phyloP scores from a whole-genome alignment of 2,329 filamentous ascomycete genomes.

The Pseudogymnoascus verrucosus region DNA sequence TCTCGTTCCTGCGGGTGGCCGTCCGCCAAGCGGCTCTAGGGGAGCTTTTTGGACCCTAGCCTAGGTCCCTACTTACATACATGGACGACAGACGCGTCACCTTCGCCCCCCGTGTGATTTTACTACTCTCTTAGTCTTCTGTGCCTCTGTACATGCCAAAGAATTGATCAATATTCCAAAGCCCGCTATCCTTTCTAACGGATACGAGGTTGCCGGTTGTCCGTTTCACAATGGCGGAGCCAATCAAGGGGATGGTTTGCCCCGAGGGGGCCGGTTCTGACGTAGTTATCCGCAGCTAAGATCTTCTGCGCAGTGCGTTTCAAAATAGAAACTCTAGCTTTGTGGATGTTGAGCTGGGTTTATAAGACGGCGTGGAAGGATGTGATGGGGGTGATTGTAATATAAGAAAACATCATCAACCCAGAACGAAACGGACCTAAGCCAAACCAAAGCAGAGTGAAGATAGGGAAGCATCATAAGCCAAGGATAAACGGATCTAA shows the following conservation, averaged over 20 bases:
- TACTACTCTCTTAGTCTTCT: neutral
- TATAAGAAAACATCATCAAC: neutral
- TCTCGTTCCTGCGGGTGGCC: neutral
- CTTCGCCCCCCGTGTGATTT: neutral
- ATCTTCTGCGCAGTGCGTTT: neutral
- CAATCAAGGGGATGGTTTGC: neutral
- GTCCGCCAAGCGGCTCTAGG: neutral
- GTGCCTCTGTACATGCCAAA: neutral
- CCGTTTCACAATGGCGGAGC: slow-evolving; percentile 1
- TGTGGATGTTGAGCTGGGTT: too few species aligned
- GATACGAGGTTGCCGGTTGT: slow-evolving; percentile 1
- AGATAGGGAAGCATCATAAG: neutral
- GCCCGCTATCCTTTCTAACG: neutral
- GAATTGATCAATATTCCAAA: neutral
- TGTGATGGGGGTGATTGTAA: neutral
- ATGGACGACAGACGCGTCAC: neutral
- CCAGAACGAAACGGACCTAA: neutral
- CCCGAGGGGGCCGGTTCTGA: neutral
- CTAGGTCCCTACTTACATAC: neutral
- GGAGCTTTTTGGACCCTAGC: neutral
- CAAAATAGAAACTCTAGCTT: neutral
- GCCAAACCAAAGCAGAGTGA: neutral
- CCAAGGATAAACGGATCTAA: neutral
- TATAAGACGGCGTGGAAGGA: neutral
- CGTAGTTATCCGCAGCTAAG: slow-evolving; percentile 3